Conservation (phyloP, 176 grass and related monocot genomes). For the Triticum turgidum region DNA sequence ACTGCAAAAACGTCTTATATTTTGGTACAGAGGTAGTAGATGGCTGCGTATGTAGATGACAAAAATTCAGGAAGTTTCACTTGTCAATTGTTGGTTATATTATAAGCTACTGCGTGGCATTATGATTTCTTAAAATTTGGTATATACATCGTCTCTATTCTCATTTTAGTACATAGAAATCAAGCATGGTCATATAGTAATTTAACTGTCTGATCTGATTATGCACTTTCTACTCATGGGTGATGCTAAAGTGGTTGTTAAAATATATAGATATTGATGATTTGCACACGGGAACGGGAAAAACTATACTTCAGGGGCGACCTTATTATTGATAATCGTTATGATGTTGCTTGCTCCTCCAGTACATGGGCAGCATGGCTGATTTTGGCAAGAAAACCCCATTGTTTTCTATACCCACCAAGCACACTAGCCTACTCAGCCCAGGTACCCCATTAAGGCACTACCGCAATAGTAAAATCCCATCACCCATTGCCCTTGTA, state of each 20-base stretch:
- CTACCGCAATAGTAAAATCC: not conserved
- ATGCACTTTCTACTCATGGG: not conserved
- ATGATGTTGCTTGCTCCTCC: not conserved
- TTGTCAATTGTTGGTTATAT: not conserved
- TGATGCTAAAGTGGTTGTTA: constrained; percentile 15
- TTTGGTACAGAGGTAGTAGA: not conserved
- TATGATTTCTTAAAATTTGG: constrained; percentile 1
- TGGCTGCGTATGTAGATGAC: not conserved
- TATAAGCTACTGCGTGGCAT: not conserved
- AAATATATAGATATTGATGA: not conserved
- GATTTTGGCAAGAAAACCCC: not conserved
- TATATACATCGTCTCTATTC: not conserved
- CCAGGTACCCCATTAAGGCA: not conserved
- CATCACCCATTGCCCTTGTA: not conserved
- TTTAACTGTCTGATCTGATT: not conserved
- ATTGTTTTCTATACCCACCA: not conserved
- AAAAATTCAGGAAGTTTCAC: not conserved
- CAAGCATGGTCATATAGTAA: not conserved
- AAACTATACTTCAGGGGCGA: not conserved
- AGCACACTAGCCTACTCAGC: not conserved
- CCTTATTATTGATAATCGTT: not conserved
- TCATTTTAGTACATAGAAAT: not conserved
- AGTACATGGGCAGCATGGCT: not conserved
- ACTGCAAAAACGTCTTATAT: no score
- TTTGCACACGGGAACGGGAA: not conserved